Base-by-base conservation (phyloP, 2,329 filamentous ascomycete species). In the Conoideocrella luteorostrata region DNA sequence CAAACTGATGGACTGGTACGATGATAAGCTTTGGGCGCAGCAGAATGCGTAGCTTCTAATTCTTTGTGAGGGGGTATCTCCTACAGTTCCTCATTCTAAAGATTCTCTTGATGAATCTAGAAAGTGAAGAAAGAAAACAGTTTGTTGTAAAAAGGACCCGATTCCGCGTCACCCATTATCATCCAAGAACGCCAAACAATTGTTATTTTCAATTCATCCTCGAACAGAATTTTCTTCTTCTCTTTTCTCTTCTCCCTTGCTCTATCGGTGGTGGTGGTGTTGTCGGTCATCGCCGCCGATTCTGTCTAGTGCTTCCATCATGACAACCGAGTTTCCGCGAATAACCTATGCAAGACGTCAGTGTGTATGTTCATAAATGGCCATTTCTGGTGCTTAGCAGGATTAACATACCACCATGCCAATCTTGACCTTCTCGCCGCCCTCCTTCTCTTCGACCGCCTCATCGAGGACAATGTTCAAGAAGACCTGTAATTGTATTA, bases 401-500 rank as follows among this genome's bases (percentile, higher is more conserved):
- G 7, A 15, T 2, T 35, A 38, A 77, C 84, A 52, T 79, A 89
- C 91, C 49, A 95, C 87, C 85, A 95, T 95, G 62, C 93, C 93
- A 47, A 97, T 76, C 57, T 82, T 79, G 53, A 86, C 82, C 70
- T 95, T 96, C 71, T 95, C 89, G 47, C 89, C 89, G 49, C 87
- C 87, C 17, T 85, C 77, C 67, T 94, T 95, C 73, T 96, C 90
- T 66, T 98, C 93, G 37, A 95, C 82, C 17, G 93, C 91, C 57
- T 98, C 93, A 65, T 98, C 94, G 20, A 98, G 79, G 34, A 98
- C 93, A 61, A 98, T 89, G 70, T 98, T 98, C 61, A 98, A 74
- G 71, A 97, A 98, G 50, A 97, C 90, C 91, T 96, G 37, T 10
- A 2, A 13, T 12, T 13, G 6, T 9, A 23, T 48, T 35, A 47